Percentiles rank a stretch among this genome's conserved stretches.
These are phyloP conservation scores for Myochromella boudieri DNA, from an alignment of 768 basidiomycete genomes.

Conservation along the genomic window DNA sequence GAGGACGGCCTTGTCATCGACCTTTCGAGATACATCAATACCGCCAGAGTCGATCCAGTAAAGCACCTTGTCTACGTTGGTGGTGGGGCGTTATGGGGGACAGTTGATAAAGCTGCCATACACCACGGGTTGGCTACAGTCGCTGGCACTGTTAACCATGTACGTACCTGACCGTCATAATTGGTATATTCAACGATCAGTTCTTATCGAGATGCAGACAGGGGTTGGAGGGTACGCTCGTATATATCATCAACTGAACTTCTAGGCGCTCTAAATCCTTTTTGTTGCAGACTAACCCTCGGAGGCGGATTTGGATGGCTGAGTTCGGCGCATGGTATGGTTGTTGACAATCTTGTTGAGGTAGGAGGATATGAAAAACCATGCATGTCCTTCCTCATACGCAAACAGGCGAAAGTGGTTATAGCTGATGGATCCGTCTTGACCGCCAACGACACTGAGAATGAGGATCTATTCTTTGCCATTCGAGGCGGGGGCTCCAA, in stretches of 20 bases:
- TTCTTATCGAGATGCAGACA: background rate
- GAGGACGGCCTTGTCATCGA: conserved; percentile 43
- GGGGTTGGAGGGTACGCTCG: background rate
- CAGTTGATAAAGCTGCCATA: conserved; percentile 31
- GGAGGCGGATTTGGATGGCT: conserved; percentile 5
- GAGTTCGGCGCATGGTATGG: background rate
- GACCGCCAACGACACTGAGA: conserved; percentile 31
- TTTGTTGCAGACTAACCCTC: background rate
- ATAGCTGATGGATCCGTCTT: conserved; percentile 10
- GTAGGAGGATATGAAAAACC: background rate
- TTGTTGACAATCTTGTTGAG: conserved; percentile 4
- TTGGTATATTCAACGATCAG: background rate
- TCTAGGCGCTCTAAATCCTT: background rate
- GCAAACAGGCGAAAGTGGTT: background rate
- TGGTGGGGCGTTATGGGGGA: conserved; percentile 24
- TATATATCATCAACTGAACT: background rate
- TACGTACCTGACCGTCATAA: conserved; percentile 22
- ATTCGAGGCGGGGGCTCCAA: conserved; percentile 55
- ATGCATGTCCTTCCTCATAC: background rate
- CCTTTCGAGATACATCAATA: conserved; percentile 30
- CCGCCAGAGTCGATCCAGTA: conserved; percentile 27
- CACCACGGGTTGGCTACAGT: conserved; percentile 34
- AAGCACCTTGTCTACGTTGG: conserved; percentile 23
- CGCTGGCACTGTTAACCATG: conserved; percentile 45
- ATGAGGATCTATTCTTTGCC: conserved; percentile 50